phyloP scores from a whole-genome alignment of 768 basidiomycete genomes.

The Flagelloscypha sp. region DNA sequence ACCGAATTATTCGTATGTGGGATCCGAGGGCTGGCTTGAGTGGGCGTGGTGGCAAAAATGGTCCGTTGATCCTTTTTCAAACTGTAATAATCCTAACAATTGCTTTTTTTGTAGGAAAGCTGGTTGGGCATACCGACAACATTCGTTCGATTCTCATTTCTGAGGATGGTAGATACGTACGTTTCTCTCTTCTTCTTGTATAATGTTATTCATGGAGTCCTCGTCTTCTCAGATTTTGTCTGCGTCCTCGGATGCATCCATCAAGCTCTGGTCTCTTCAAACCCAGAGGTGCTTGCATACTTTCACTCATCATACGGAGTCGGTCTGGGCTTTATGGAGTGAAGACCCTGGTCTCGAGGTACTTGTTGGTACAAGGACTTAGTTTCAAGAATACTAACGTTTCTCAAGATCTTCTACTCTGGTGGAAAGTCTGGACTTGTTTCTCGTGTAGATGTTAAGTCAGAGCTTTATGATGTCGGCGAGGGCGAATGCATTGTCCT shows the following conservation, averaged over 20 bases:
- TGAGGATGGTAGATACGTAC: slow-evolving; percentile 84
- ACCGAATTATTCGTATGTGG: slow-evolving; percentile 86
- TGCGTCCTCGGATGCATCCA: slow-evolving; percentile 79
- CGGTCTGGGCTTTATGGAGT: slow-evolving; percentile 90
- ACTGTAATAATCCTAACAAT: not conserved
- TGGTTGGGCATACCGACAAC: slow-evolving; percentile 97
- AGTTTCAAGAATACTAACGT: no score
- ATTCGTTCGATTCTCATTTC: slow-evolving; percentile 85
- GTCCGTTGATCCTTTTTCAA: no score
- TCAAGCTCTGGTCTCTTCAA: slow-evolving; percentile 90
- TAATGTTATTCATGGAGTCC: slow-evolving; percentile 9
- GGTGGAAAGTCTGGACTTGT: slow-evolving; percentile 89
- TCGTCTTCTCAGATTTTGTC: slow-evolving; percentile 53
- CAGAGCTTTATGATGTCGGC: slow-evolving; percentile 66
- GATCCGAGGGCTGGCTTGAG: slow-evolving; percentile 88
- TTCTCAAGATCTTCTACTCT: slow-evolving; percentile 88
- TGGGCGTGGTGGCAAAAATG: no score
- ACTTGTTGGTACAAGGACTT: no score
- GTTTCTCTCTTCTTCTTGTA: slow-evolving; percentile 20
- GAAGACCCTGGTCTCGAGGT: slow-evolving; percentile 76
- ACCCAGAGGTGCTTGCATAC: slow-evolving; percentile 91
- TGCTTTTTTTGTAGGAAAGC: slow-evolving; percentile 41
- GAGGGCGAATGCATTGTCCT: slow-evolving; percentile 88
- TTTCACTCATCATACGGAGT: slow-evolving; percentile 90
- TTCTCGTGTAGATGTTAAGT: slow-evolving; percentile 86